Evolutionary conservation across 2,329 filamentous ascomycete genomes (phyloP), one percentile per base, ranked within the genome.

Genomic region (Neurospora sp.): DNA sequence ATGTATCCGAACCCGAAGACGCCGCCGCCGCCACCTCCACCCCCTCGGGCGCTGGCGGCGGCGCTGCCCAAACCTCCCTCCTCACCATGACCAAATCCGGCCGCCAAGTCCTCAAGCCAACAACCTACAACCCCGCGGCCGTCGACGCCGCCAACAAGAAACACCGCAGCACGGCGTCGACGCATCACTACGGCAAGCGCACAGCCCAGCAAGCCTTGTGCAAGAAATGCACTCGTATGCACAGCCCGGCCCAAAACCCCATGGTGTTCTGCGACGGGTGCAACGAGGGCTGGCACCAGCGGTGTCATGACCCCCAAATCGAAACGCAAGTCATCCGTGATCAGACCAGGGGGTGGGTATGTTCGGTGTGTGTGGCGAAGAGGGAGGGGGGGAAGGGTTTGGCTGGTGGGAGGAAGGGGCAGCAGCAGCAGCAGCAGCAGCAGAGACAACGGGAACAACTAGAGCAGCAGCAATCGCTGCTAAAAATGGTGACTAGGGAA

Each of bases 181-280:
- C 52, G 12, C 52, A 62, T 17, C 78, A 76, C 74, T 79, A 86
- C 84, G 79, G 85, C 71, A 89, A 89, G 79, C 85, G 88, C 72
- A 88, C 86, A 28, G 85, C 76, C 72, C 87, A 89, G 76, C 83
- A 87, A 71, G 84, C 85, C 15, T 83, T 91, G 39, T 96, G 92
- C 81, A 89, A 89, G 74, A 85, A 87, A 73, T 96, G 92, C 80
- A 86, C 89, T 68, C 84, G 92, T 73, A 89, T 91, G 10, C 86
- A 91, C 73, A 92, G 90, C 75, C 89, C 91, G 3, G 78, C 83
- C n/a, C 88, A 83, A 74, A 96, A 96, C 80, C 87, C 89, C 80
- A 94, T 96, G 77, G 92, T 96, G 2, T 93, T 94, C 79, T 96
- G 92, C 81, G 91, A 95, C 79, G 89, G 89, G 17, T 96, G 92